Evolutionary conservation across 73 alveolate species (phyloP), one percentile per base, ranked within the genome.

Genomic region (Tetrahymena borealis): DNA sequence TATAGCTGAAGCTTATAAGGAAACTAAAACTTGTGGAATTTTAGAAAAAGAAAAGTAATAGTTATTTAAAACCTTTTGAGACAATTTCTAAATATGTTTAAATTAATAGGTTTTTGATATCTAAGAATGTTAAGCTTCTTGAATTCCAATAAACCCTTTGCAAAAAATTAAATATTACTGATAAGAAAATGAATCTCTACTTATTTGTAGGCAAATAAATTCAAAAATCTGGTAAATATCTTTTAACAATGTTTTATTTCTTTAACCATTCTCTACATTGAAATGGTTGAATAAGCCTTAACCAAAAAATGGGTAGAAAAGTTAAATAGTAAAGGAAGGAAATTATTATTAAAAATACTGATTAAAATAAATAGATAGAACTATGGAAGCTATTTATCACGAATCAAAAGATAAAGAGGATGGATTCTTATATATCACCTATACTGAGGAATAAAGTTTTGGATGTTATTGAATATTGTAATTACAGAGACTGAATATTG

Each of bases 351-450:
- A 15, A 0, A 18, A 24, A 24, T 24, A 60, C 28, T 60, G 18
- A 6, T 79, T 79, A 13, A 13, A 6, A 36, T 79, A 13, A 79
- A 79, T 32, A 93, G 95, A 93, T 93, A 9, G 39, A 32, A 85
- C 78, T 33, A 38, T 93, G 33, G 31, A 33, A 11, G 93, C 78
- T 16, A 78, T 93, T 90, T 93, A 93, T 37, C 93, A 93, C 32
- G 32, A 78, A 10, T 28, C 31, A 11, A 79, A 85, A 78, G 95
- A 93, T 40, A 32, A 36, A 15, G 93, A 93, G 13, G 95, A 93
- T 85, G 95, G 93, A 7, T 93, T 93, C 91, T 39, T 93, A 33
- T 85, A 93, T 24, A 79, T 93, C 15, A 39, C 93, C n/a, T 93
- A 85, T 40, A 79, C 93, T 32, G 95, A 93, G 33, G 78, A 39